Evolutionary conservation across 352 stramenopile species (phyloP).

Genomic region (Phytophthora palmivora): DNA sequence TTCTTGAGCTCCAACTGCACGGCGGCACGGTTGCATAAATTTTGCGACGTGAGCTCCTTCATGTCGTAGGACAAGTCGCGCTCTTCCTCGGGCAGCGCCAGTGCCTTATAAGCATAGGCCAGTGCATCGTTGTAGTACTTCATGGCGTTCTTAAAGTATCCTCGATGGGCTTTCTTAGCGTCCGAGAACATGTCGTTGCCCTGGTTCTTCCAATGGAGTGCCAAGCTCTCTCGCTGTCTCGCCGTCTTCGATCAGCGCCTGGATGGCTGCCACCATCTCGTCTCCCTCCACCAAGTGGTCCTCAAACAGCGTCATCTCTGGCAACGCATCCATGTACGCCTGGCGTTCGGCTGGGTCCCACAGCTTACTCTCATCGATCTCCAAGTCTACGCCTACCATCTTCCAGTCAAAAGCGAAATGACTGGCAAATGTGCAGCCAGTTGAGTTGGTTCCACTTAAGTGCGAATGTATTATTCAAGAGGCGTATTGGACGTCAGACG

Average conservation of each 20-base stretch:
- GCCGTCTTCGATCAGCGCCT: slow-evolving; percentile 87
- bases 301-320: slow-evolving; percentile 90
- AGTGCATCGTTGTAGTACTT: slow-evolving; percentile 86
- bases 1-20: slow-evolving; percentile 89
- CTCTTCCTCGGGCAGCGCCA: slow-evolving; percentile 69
- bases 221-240: slow-evolving; percentile 88
- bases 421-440: slow-evolving; percentile 19
- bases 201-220: slow-evolving; percentile 90
- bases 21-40: slow-evolving; percentile 82
- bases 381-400: slow-evolving; percentile 76
- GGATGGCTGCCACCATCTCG: slow-evolving; percentile 87
- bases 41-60: slow-evolving; percentile 74
- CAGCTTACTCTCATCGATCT: slow-evolving; percentile 89
- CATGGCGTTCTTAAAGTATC: slow-evolving; percentile 80
- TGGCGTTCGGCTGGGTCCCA: slow-evolving; percentile 83
- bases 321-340: slow-evolving; percentile 85
- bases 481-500: slow-evolving; percentile 19
- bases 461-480: slow-evolving; percentile 21
- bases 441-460: slow-evolving; percentile 4
- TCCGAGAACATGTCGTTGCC: slow-evolving; percentile 88
- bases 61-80: slow-evolving; percentile 71
- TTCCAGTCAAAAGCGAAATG: slow-evolving; percentile 24
- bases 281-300: slow-evolving; percentile 89
- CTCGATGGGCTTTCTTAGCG: slow-evolving; percentile 70
- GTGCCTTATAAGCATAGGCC: slow-evolving; percentile 78